phyloP scores from a whole-genome alignment of 345 rosid genomes.

The Boechera divaricarpa region DNA sequence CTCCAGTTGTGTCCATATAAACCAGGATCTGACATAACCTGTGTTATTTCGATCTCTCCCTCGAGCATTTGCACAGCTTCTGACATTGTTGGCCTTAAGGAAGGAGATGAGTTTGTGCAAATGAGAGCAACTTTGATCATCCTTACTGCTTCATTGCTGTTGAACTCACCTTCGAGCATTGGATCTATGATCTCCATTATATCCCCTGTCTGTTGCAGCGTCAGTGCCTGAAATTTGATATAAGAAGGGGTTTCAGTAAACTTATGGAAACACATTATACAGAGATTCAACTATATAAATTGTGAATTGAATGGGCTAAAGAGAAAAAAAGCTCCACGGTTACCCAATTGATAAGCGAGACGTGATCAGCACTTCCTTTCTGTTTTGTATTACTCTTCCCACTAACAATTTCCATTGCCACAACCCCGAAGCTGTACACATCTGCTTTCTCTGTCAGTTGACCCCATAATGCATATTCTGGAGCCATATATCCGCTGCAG shows the following conservation, averaged over 20 bases:
- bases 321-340: not conserved
- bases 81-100: constrained; percentile 51
- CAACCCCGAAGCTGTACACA: constrained; percentile 54
- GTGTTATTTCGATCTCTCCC: constrained; percentile 38
- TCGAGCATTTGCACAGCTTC: constrained; percentile 49
- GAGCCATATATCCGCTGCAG: constrained; percentile 51
- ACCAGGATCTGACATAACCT: constrained; percentile 37
- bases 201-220: constrained; percentile 40
- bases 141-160: constrained; percentile 44
- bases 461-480: constrained; percentile 53
- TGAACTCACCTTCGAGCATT: constrained; percentile 34
- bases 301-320: not conserved
- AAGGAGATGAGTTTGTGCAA: constrained; percentile 51
- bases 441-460: constrained; percentile 55
- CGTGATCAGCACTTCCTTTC: constrained; percentile 6
- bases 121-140: constrained; percentile 51
- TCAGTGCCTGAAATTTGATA: constrained; percentile 39
- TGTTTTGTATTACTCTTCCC: constrained; percentile 38
- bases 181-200: constrained; percentile 47
- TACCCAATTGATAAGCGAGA: constrained; percentile 56
- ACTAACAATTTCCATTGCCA: constrained; percentile 54
- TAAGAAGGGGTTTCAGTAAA: not conserved
- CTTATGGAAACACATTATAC: not conserved
- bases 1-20: constrained; percentile 38
- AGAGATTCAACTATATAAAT: not conserved